These are phyloP conservation scores for Amanita rubescens DNA, from an alignment of 768 basidiomycete genomes.

Conservation along the genomic window DNA sequence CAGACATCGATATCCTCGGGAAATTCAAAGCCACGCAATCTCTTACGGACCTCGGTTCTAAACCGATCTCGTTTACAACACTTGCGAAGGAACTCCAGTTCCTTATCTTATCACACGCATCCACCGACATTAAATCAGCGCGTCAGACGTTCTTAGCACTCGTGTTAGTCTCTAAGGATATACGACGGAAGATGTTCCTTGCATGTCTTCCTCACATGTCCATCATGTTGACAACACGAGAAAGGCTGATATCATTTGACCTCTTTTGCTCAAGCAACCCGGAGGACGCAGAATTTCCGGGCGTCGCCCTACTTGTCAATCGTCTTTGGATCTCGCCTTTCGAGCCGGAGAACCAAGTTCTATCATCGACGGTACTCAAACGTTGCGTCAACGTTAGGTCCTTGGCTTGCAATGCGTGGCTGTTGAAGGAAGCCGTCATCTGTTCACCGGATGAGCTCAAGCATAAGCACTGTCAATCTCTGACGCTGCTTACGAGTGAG, in stretches of 20 bases:
- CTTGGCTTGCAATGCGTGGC: slow-evolving; percentile 24
- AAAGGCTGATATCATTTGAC: neutral
- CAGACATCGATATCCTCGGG: too few relatives aligned
- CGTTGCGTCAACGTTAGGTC: slow-evolving; percentile 22
- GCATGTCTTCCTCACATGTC: neutral
- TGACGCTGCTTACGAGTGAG: slow-evolving; percentile 24
- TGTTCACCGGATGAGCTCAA: slow-evolving; percentile 16
- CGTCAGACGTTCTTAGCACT: neutral
- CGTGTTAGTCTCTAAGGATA: neutral
- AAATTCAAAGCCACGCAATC: too few relatives aligned
- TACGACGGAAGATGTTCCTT: neutral
- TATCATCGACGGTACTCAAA: neutral
- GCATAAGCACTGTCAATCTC: slow-evolving; percentile 22
- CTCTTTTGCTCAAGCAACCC: neutral
- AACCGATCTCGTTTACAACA: too few relatives aligned
- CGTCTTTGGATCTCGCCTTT: slow-evolving; percentile 1
- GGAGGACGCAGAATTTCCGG: neutral
- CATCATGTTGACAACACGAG: neutral
- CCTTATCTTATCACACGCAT: neutral
- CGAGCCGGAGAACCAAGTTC: neutral
- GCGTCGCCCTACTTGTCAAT: neutral
- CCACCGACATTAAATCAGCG: neutral
- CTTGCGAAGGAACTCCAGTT: neutral
- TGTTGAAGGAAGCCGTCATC: slow-evolving; percentile 19
- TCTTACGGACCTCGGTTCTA: too few relatives aligned